Evolutionary conservation across 768 basidiomycete species (phyloP), one percentile per base, ranked within the genome.

Genomic region (Hericium alpestre): DNA sequence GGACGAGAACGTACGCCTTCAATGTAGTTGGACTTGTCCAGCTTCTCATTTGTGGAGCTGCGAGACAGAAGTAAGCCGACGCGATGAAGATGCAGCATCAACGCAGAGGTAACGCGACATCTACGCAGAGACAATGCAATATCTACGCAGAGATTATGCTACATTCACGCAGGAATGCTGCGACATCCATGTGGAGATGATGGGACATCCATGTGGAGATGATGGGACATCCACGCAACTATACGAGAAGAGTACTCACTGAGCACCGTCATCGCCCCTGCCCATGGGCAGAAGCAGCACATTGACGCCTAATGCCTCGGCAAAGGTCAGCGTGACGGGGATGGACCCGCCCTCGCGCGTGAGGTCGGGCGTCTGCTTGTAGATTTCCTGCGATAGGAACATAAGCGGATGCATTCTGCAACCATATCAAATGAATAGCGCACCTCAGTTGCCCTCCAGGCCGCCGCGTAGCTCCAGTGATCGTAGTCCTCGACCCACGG

Each of bases 301-400:
- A 65, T 93, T 96, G 56, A 93, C 86, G 12, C 82, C 82, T 49
- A 96, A 73, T 47, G 81, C 81, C 66, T 96, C 91, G 10, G 93
- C 91, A 68, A 98, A 95, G 1, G 92, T 94, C 57, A 97, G 77
- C 4, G 93, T 94, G 32, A 95, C 90, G 0, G 93, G 93, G 60
- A 94, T 94, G 6, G 90, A 91, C 4, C 94, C 94, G n/a, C 92
- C 92, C 69, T 95, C 93, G 43, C 92, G 82, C 1, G 87, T 93
- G 58, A 86, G 74, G 67, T 94, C 90, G 0, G 93, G 93, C 5
- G 81, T 79, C 66, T 78, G 77, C 49, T 80, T 75, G 72, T 91
- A 93, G 9, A 93, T 66, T 7, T 71, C 67, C 72, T 74, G 57
- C 63, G 10, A 10, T 7, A 23, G 20, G 32, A 23, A 12, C 51